Conservation (phyloP, 345 rosid genomes). For the Leavenworthia alabamica region DNA sequence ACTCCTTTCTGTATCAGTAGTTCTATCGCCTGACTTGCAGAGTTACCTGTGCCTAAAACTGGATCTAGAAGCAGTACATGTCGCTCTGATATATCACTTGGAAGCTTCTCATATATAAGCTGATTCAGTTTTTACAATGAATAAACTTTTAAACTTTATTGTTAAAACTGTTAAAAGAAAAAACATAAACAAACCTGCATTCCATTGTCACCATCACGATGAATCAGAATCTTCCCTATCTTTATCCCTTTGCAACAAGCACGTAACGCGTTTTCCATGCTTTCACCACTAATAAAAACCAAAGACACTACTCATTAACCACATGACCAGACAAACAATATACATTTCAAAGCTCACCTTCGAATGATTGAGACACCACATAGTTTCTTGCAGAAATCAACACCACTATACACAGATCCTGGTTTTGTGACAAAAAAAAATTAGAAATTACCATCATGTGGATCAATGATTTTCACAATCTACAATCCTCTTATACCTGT, state of each 20-base stretch:
- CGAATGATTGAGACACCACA: constrained; percentile 95
- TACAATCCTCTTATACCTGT: constrained; percentile 57
- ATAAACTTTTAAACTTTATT: too few species aligned
- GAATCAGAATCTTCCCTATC: constrained; percentile 91
- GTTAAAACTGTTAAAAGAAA: too few species aligned
- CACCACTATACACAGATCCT: constrained; percentile 83
- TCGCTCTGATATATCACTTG: constrained; percentile 90
- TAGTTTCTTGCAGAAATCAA: constrained; percentile 94
- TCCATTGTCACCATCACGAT: constrained; percentile 94
- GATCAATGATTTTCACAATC: not conserved
- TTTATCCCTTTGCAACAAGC: constrained; percentile 98
- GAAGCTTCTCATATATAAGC: constrained; percentile 98
- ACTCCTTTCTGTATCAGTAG: constrained; percentile 89
- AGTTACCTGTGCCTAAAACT: constrained; percentile 95
- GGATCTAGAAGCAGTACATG: constrained; percentile 98
- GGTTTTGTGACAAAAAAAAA: constrained; percentile 30
- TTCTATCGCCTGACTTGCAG: constrained; percentile 91
- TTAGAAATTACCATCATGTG: not conserved
- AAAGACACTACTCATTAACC: not conserved
- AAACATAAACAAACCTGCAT: constrained; percentile 53
- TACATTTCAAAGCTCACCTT: constrained; percentile 70
- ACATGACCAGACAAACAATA: too few species aligned
- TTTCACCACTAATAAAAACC: constrained; percentile 67
- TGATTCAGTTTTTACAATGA: too few species aligned
- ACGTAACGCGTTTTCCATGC: constrained; percentile 98